Evolutionary conservation across 2,329 filamentous ascomycete species (phyloP), one percentile per base, ranked within the genome.

Genomic region (Geosmithia flava): DNA sequence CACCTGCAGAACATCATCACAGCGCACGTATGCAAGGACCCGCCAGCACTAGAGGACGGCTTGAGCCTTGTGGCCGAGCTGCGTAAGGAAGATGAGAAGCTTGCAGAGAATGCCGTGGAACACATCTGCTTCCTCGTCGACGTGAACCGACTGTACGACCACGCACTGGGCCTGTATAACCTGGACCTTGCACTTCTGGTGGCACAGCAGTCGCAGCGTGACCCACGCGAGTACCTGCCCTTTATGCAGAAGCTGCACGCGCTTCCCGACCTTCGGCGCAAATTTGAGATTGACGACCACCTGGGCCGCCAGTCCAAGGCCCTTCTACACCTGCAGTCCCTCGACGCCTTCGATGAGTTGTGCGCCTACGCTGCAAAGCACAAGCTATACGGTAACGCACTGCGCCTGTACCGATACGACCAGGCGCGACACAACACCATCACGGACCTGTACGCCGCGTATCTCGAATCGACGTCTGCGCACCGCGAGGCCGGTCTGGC

Each of bases 41-140:
- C 93, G 1, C 89, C 93, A 7, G 91, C 95, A 46, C 76, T 97
- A 1, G 87, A 94, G 50, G 83, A 91, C 51, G 93, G 89, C 2
- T 71, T 98, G 46, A 69, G 69, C 2, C 80, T 97, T 30, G 86
- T 97, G 33, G 83, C 87, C 3, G 76, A 81, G 48, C 68, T 98
- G 37, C 76, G 81, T 71, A 74, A 76, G 48, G 76, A 83, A 54
- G 78, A 85, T 46, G 71, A 80, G 42, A 76, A 81, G 47, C 74
- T 90, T 54, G 87, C 88, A 0, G 91, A 97, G 55, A 84, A 83
- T 62, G 91, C 91, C 0, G 84, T 96, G 20, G 89, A 96, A 61
- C 93, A 98, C 59, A 96, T 98, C 51, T 97, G 89, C 71, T 98
- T 98, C 72, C 75, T 98, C 42, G 87, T 90, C 1, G 93, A 98